Percentiles rank a stretch among this genome's conserved stretches.
These are phyloP conservation scores for Trichophaea hybrida DNA, from an alignment of 2,329 filamentous ascomycete species.

Conservation along the genomic window DNA sequence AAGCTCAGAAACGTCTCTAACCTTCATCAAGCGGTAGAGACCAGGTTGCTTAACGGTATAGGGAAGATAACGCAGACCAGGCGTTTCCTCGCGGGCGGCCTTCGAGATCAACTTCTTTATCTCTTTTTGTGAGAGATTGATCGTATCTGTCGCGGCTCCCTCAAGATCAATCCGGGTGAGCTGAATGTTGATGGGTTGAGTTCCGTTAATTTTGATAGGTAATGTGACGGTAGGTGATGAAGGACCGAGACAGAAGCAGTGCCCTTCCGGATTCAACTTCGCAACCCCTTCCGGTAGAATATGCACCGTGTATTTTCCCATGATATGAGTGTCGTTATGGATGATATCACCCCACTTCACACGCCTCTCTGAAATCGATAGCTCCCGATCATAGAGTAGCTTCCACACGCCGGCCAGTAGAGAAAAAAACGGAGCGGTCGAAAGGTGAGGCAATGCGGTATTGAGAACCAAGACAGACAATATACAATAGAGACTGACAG, in stretches of 20 bases:
- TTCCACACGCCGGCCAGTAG: slow-evolving; percentile 20
- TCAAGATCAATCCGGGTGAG: slow-evolving; percentile 76
- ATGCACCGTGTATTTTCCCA: slow-evolving; percentile 94
- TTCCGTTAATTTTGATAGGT: slow-evolving; percentile 88
- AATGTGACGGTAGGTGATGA: slow-evolving; percentile 46
- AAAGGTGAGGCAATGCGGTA: slow-evolving; percentile 47
- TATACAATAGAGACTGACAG: slow-evolving; percentile 47
- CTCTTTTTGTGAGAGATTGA: slow-evolving; percentile 60
- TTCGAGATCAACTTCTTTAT: slow-evolving; percentile 61
- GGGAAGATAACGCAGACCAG: slow-evolving; percentile 51
- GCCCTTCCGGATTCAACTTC: slow-evolving; percentile 64
- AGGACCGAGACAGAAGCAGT: slow-evolving; percentile 66
- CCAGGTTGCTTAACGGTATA: slow-evolving; percentile 73
- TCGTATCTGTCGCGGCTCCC: slow-evolving; percentile 62
- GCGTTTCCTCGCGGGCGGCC: slow-evolving; percentile 44
- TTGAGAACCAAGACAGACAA: slow-evolving; percentile 55
- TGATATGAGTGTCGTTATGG: slow-evolving; percentile 82
- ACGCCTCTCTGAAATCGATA: slow-evolving; percentile 82
- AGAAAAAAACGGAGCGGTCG: slow-evolving; percentile 17
- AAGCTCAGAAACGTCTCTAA: slow-evolving; percentile 85
- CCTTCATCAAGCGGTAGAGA: slow-evolving; percentile 68
- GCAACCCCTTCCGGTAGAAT: slow-evolving; percentile 93
- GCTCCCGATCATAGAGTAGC: slow-evolving; percentile 76
- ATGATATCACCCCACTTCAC: slow-evolving; percentile 79
- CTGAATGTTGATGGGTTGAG: slow-evolving; percentile 74